Evolutionary conservation across 805 yeast genomes (phyloP).

Genomic region (Nakazawaea ernobii): DNA sequence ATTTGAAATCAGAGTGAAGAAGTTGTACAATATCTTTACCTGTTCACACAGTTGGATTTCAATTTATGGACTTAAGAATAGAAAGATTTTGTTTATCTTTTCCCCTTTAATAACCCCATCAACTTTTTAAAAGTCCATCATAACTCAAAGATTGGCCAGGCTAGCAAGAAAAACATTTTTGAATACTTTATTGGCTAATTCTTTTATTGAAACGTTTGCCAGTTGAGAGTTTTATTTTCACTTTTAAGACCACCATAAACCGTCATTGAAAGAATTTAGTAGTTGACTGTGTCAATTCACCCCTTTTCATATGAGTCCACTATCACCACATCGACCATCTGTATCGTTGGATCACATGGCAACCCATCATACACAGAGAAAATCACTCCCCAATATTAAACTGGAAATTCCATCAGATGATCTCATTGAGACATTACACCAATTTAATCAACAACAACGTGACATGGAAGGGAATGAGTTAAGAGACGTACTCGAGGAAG

Average conservation of each 20-base stretch:
- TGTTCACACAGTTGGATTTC: too few species aligned
- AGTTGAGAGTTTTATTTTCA: too few species aligned
- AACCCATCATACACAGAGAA: neutral
- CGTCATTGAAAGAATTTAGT: neutral
- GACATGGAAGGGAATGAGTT: neutral
- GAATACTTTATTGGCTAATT: neutral
- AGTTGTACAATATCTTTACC: too few species aligned
- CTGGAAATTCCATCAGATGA: conserved; percentile 8
- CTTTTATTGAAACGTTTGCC: too few species aligned
- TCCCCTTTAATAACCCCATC: too few species aligned
- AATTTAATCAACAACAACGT: conserved; percentile 8
- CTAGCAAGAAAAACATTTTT: neutral
- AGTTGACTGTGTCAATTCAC: neutral
- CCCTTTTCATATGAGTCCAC: conserved; percentile 3
- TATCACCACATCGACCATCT: conserved; percentile 4
- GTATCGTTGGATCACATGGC: neutral
- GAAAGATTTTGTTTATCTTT: too few species aligned
- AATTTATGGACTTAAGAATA: too few species aligned
- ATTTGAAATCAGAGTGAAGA: neutral
- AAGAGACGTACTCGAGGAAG: neutral
- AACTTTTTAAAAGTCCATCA: too few species aligned
- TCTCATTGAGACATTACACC: conserved; percentile 8
- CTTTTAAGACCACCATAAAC: neutral
- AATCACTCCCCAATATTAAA: conserved; percentile 5
- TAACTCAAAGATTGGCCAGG: neutral